phyloP scores from a whole-genome alignment of 2,329 filamentous ascomycete species.

The Westerdykella aurantiaca region DNA sequence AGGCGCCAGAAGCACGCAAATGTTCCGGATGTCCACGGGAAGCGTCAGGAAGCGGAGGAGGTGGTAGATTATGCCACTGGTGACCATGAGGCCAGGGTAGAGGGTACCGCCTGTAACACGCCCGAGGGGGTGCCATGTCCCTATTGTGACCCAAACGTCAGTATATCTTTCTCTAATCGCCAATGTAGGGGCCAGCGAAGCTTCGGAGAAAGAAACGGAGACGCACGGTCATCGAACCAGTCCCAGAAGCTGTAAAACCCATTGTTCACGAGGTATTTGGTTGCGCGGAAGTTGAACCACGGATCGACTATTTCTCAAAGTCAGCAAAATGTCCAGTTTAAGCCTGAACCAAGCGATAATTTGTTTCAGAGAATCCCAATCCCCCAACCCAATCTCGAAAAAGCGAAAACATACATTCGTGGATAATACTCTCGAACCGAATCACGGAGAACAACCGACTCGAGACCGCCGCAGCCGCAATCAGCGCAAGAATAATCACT shows the following conservation, averaged over 20 bases:
- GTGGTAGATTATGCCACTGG: slow-evolving; percentile 95
- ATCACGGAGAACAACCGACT: slow-evolving; percentile 98
- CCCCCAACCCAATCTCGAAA: neutral
- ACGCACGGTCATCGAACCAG: slow-evolving; percentile 94
- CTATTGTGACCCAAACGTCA: slow-evolving; percentile 33
- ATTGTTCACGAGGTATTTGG: slow-evolving; percentile 93
- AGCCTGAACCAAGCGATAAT: neutral
- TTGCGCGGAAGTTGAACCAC: slow-evolving; percentile 99
- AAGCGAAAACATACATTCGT: slow-evolving; percentile 73
- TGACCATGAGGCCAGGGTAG: slow-evolving; percentile 98
- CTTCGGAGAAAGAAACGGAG: neutral
- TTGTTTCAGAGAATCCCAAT: neutral
- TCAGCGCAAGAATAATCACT: slow-evolving; percentile 82
- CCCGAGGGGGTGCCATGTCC: slow-evolving; percentile 97
- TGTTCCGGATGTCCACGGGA: slow-evolving; percentile 96
- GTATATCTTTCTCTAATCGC: neutral
- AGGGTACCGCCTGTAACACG: slow-evolving; percentile 98
- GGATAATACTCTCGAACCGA: slow-evolving; percentile 98
- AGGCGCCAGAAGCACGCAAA: slow-evolving; percentile 93
- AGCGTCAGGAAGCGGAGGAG: slow-evolving; percentile 79
- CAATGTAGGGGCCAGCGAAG: neutral
- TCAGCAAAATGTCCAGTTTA: slow-evolving; percentile 17
- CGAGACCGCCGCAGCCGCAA: slow-evolving; percentile 84
- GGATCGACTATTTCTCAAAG: slow-evolving; percentile 68
- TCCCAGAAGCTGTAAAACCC: slow-evolving; percentile 99